Evolutionary conservation across 805 yeast species (phyloP).

Genomic region (Tetrapisispora phaffii): DNA sequence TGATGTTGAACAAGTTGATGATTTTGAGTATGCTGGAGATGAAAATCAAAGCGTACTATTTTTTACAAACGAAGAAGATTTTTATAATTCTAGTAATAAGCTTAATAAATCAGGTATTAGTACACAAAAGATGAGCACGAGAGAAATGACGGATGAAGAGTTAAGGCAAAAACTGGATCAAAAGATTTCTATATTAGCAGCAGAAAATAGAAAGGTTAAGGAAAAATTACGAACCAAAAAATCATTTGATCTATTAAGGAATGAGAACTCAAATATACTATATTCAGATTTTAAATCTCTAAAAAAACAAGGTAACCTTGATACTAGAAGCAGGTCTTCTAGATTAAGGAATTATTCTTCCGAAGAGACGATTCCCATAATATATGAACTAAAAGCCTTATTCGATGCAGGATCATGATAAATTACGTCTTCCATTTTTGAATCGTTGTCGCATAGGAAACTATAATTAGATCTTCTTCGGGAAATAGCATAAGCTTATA

Average conservation of each 20-base stretch:
- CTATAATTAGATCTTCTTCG: background rate
- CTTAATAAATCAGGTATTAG: background rate
- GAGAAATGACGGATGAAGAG: slow-evolving; percentile 21
- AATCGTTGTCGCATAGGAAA: background rate
- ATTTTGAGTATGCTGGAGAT: background rate
- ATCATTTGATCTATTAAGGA: slow-evolving; percentile 22
- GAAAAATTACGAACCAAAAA: slow-evolving; percentile 23
- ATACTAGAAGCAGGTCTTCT: slow-evolving; percentile 16
- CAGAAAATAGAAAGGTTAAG: slow-evolving; percentile 24
- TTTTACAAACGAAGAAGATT: background rate
- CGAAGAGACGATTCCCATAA: slow-evolving; percentile 27
- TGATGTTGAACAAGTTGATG: background rate
- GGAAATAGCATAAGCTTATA: too few species aligned
- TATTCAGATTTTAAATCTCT: background rate
- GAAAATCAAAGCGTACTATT: background rate
- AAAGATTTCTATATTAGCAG: slow-evolving; percentile 21
- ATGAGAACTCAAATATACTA: background rate
- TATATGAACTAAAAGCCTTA: slow-evolving; percentile 22
- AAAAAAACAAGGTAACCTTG: background rate
- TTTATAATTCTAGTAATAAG: background rate
- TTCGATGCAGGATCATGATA: slow-evolving; percentile 5
- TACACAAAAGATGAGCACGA: background rate
- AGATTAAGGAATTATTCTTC: slow-evolving; percentile 9
- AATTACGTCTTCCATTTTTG: background rate
- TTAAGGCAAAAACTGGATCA: slow-evolving; percentile 20